Evolutionary conservation across 140 eudicot species (phyloP).

Genomic region (Artemisia princeps): DNA sequence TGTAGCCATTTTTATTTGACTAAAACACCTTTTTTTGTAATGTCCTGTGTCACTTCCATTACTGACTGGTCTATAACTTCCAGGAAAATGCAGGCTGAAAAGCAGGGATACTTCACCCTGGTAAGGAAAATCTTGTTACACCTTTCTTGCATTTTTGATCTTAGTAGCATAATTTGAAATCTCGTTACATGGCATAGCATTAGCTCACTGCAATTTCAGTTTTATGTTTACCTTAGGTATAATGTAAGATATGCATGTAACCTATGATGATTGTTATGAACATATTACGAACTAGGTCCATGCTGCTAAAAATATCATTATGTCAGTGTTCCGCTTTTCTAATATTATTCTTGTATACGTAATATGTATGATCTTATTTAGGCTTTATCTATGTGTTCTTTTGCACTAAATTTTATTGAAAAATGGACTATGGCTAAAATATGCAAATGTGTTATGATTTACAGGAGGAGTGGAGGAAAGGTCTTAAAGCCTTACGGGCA

Average conservation of each 20-base stretch:
- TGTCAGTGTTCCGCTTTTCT: too few relatives aligned
- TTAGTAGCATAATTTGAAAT: background rate
- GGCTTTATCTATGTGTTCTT: background rate
- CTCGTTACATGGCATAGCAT: background rate
- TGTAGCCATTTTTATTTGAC: background rate
- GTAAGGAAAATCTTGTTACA: constrained; percentile 26
- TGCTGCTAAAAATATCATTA: too few relatives aligned
- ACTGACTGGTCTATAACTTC: constrained; percentile 15
- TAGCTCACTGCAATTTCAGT: constrained; percentile 1
- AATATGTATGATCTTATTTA: too few relatives aligned
- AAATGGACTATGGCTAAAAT: constrained; percentile 3
- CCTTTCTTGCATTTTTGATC: background rate
- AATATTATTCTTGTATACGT: too few relatives aligned
- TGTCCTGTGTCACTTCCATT: constrained; percentile 2
- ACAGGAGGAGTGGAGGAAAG: constrained; percentile 95
- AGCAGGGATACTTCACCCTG: constrained; percentile 81
- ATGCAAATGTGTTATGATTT: background rate
- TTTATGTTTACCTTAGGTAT: background rate
- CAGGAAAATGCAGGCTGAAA: constrained; percentile 95
- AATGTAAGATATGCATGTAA: too few relatives aligned
- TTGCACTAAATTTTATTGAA: background rate
- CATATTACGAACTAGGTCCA: too few relatives aligned
- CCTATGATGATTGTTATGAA: too few relatives aligned
- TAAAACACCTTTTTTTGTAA: background rate
- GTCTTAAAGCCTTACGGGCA: constrained; percentile 76